These are phyloP conservation scores for Penicillium sp. DNA, from an alignment of 2,329 filamentous ascomycete genomes.

Conservation along the genomic window DNA sequence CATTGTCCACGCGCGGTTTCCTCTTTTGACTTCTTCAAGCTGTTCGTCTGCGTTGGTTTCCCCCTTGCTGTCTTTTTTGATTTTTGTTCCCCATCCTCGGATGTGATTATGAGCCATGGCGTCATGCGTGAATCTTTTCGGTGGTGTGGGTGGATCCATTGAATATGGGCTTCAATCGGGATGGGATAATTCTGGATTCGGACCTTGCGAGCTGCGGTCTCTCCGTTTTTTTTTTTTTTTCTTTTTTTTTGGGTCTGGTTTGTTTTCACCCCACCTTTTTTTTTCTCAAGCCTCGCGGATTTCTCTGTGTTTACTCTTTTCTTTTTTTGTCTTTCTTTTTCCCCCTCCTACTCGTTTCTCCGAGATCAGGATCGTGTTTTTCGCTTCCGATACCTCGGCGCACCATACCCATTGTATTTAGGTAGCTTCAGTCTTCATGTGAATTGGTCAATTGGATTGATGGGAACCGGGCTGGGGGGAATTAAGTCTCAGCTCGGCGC, in stretches of 20 bases:
- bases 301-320: neutral
- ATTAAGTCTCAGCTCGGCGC: too few relatives aligned
- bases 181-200: neutral
- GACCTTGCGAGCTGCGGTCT: neutral
- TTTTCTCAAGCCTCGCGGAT: neutral
- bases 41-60: too few relatives aligned
- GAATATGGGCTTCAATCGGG: neutral
- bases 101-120: constrained; percentile 13
- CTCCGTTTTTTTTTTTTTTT: neutral
- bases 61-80: neutral
- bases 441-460: too few relatives aligned
- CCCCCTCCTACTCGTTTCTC: neutral
- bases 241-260: neutral
- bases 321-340: neutral
- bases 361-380: too few relatives aligned
- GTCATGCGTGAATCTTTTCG: constrained; percentile 3
- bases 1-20: too few relatives aligned
- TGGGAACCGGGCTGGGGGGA: too few relatives aligned
- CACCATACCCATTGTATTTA: too few relatives aligned
- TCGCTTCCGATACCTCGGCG: too few relatives aligned
- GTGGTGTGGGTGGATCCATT: neutral
- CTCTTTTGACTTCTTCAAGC: too few relatives aligned
- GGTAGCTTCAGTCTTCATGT: too few relatives aligned
- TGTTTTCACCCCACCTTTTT: neutral
- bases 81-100: neutral